Conservation (phyloP, 176 grass and related monocot species). For the Ananas comosus region DNA sequence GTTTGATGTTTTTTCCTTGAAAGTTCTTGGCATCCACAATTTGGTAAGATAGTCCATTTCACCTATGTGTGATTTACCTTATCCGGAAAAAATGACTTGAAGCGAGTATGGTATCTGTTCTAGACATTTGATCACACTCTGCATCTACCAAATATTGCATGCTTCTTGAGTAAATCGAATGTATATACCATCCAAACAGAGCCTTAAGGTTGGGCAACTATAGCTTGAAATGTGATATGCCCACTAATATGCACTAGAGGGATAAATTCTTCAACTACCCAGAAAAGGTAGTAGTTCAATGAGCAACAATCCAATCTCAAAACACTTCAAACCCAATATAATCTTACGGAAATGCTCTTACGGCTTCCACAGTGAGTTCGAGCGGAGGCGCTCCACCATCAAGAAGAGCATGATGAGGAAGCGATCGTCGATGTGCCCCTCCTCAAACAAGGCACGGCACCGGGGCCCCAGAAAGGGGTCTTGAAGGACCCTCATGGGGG, state of each 20-base stretch:
- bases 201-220: too few relatives aligned
- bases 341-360: slow-evolving; percentile 10
- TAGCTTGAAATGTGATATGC: not conserved
- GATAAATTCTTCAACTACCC: not conserved
- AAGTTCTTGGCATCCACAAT: too few relatives aligned
- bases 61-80: too few relatives aligned
- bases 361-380: slow-evolving; percentile 88
- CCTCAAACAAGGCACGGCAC: slow-evolving; percentile 61
- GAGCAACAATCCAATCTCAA: not conserved
- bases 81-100: too few relatives aligned
- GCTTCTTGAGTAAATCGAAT: too few relatives aligned
- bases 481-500: slow-evolving; percentile 87
- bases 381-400: slow-evolving; percentile 68
- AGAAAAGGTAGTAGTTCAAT: not conserved
- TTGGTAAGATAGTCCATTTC: too few relatives aligned
- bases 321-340: too few relatives aligned
- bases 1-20: too few relatives aligned
- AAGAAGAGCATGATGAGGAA: slow-evolving; percentile 89
- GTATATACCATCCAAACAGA: too few relatives aligned
- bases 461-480: slow-evolving; percentile 54
- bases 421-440: slow-evolving; percentile 60
- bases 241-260: not conserved
- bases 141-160: too few relatives aligned
- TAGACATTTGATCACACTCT: too few relatives aligned
- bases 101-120: too few relatives aligned